phyloP scores from a whole-genome alignment of 1,284 basidiomycete genomes.

The Fomitopsis schrenkii region DNA sequence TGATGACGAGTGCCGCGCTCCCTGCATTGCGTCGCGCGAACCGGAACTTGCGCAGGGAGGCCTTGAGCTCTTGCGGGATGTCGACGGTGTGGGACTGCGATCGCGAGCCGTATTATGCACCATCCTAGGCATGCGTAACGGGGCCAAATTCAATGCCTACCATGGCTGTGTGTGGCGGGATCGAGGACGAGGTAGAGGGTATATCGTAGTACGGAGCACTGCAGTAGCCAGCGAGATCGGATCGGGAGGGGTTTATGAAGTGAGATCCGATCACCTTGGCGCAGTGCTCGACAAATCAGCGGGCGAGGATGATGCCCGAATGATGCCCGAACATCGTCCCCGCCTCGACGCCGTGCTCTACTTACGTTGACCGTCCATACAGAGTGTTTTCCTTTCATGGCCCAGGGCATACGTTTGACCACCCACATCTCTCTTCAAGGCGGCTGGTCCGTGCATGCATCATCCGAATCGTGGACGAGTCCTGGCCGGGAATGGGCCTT shows the following conservation, averaged over 20 bases:
- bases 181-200: too few species aligned
- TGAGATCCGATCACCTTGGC: neutral
- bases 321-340: neutral
- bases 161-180: too few species aligned
- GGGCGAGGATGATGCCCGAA: neutral
- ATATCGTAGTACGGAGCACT: too few species aligned
- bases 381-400: too few species aligned
- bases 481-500: neutral
- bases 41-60: slow-evolving; percentile 78
- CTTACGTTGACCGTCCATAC: too few species aligned
- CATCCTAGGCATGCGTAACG: too few species aligned
- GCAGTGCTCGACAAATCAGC: neutral
- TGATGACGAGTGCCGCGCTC: slow-evolving; percentile 77
- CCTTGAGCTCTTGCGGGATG: slow-evolving; percentile 74
- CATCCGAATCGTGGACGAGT: neutral
- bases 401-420: too few species aligned
- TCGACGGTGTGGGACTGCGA: slow-evolving; percentile 73
- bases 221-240: neutral
- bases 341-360: neutral
- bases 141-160: too few species aligned
- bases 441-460: neutral
- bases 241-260: neutral
- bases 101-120: neutral
- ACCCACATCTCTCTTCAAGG: too few species aligned
- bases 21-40: slow-evolving; percentile 67